Conservation (phyloP, 2,329 filamentous ascomycete genomes). For the Monosporascus sp. region DNA sequence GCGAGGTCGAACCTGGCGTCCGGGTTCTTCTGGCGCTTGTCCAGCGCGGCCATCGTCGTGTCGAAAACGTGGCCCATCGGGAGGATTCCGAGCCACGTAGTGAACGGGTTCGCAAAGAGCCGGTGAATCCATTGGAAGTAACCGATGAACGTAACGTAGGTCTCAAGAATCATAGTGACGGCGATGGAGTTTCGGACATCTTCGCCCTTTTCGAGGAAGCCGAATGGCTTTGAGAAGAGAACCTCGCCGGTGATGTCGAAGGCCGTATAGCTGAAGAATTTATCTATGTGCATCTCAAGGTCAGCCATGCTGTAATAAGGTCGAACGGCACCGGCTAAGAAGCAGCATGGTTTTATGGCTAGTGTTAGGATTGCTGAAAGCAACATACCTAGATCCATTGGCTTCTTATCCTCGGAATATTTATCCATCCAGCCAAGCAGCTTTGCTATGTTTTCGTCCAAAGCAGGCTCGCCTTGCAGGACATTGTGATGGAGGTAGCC, state of each 20-base stretch:
- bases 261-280: constrained; percentile 21
- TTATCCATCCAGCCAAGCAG: constrained; percentile 15
- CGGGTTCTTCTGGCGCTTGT: constrained; percentile 4
- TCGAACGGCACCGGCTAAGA: background rate
- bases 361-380: no score
- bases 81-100: constrained; percentile 8
- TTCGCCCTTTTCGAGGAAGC: constrained; percentile 21
- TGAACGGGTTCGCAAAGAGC: constrained; percentile 14
- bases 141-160: constrained; percentile 4
- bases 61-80: constrained; percentile 9
- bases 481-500: constrained; percentile 29
- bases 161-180: constrained; percentile 3
- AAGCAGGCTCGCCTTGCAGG: constrained; percentile 10
- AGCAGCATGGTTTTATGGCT: background rate
- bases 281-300: constrained; percentile 11
- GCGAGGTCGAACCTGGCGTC: constrained; percentile 8
- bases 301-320: background rate
- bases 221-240: constrained; percentile 24
- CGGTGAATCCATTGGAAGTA: constrained; percentile 9
- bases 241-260: constrained; percentile 29
- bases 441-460: constrained; percentile 10
- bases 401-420: constrained; percentile 4
- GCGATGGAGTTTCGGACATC: constrained; percentile 21
- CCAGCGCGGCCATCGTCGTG: constrained; percentile 6
- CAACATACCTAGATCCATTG: background rate